Evolutionary conservation across 2,329 filamentous ascomycete genomes (phyloP).

Genomic region (Harringtonia lauricola): DNA sequence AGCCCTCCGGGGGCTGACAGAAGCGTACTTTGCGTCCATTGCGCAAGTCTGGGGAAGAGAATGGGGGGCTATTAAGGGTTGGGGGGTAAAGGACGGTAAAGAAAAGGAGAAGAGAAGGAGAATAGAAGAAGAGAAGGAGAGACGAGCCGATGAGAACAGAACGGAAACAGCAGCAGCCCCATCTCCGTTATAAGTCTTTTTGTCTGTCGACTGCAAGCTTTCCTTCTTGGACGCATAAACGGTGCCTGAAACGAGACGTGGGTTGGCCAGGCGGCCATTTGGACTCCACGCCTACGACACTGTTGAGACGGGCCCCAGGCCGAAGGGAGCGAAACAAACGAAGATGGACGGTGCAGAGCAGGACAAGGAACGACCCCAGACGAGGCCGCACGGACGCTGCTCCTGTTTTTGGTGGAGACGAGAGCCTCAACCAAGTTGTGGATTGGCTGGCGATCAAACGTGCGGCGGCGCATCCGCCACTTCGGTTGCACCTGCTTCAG

Average conservation of each 20-base stretch:
- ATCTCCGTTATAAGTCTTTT: too few species aligned
- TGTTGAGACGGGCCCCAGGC: too few species aligned
- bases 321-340: too few species aligned
- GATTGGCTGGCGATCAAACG: conserved; percentile 4
- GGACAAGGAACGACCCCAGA: background rate
- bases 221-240: too few species aligned
- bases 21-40: conserved; percentile 11
- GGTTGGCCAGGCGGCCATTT: too few species aligned
- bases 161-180: background rate
- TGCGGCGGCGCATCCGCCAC: background rate
- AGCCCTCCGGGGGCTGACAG: conserved; percentile 3
- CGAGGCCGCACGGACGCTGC: too few species aligned
- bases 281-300: too few species aligned
- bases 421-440: too few species aligned
- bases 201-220: too few species aligned
- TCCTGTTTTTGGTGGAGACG: too few species aligned
- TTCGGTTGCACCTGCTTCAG: conserved; percentile 7
- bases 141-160: background rate
- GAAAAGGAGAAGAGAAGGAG: background rate
- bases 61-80: background rate
- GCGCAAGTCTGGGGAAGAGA: background rate
- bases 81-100: background rate
- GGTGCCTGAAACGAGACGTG: too few species aligned
- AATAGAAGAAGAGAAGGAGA: background rate
- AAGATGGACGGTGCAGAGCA: too few species aligned